Conservation (phyloP, 2,329 filamentous ascomycete genomes). For the Fusarium globosum region DNA sequence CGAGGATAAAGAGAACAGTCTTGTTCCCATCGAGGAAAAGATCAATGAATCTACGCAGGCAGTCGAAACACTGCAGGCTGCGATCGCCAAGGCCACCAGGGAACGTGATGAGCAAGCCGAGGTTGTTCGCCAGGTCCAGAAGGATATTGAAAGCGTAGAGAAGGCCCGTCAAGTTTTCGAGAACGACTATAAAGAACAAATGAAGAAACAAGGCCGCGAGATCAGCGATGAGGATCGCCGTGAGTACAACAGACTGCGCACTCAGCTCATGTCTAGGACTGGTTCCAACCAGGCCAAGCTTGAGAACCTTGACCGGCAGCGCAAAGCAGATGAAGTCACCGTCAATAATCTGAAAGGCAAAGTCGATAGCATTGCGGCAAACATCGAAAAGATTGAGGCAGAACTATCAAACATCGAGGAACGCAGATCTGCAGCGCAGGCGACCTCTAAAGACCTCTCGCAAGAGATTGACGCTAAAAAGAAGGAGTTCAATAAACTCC, state of each 20-base stretch:
- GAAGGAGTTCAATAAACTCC: slow-evolving; percentile 86
- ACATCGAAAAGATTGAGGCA: slow-evolving; percentile 77
- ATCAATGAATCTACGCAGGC: slow-evolving; percentile 81
- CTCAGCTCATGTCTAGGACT: slow-evolving; percentile 85
- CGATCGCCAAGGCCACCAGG: slow-evolving; percentile 77
- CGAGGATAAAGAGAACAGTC: slow-evolving; percentile 84
- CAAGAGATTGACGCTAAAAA: slow-evolving; percentile 88
- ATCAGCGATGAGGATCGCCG: slow-evolving; percentile 87
- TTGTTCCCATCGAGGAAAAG: slow-evolving; percentile 94
- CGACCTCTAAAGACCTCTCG: slow-evolving; percentile 73
- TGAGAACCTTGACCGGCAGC: slow-evolving; percentile 86
- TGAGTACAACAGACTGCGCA: slow-evolving; percentile 86
- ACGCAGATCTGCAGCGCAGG: slow-evolving; percentile 72
- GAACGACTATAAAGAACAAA: slow-evolving; percentile 83
- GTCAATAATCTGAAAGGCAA: slow-evolving; percentile 90
- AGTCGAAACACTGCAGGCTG: slow-evolving; percentile 73
- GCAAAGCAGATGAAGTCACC: slow-evolving; percentile 91
- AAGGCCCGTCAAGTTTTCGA: slow-evolving; percentile 92
- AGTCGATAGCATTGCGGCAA: slow-evolving; percentile 80
- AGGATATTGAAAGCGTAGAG: slow-evolving; percentile 84
- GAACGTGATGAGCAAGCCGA: slow-evolving; percentile 79
- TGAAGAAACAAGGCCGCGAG: slow-evolving; percentile 87
- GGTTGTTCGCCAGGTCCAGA: slow-evolving; percentile 78
- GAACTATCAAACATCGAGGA: slow-evolving; percentile 77
- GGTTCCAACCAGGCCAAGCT: slow-evolving; percentile 84